Evolutionary conservation across 768 basidiomycete species (phyloP).

Genomic region (Rhodosporidiobolus odoratus): DNA sequence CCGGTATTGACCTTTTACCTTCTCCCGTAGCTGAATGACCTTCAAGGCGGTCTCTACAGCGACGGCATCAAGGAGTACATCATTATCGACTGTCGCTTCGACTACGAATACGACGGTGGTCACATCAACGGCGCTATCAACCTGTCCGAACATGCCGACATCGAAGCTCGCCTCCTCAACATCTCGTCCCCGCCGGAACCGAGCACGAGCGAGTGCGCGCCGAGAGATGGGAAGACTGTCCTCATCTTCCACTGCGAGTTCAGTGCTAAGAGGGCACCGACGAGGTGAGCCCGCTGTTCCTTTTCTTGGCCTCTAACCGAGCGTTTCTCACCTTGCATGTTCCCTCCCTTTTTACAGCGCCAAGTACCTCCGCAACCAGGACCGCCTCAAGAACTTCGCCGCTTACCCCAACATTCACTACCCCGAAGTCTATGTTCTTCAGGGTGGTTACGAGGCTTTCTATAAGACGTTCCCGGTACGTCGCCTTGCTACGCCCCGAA

Average conservation of each 20-base stretch:
- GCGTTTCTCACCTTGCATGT: slow-evolving; percentile 23
- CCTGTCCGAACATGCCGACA: slow-evolving; percentile 69
- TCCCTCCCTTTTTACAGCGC: slow-evolving; percentile 57
- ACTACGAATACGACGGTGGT: slow-evolving; percentile 90
- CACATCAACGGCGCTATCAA: slow-evolving; percentile 89
- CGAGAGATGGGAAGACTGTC: slow-evolving; percentile 64
- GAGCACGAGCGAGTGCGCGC: slow-evolving; percentile 52
- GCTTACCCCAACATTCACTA: slow-evolving; percentile 91
- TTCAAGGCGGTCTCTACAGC: slow-evolving; percentile 70
- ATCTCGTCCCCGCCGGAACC: slow-evolving; percentile 44
- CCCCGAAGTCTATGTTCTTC: slow-evolving; percentile 92
- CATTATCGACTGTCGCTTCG: slow-evolving; percentile 94
- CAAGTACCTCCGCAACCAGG: slow-evolving; percentile 83
- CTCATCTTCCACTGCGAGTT: slow-evolving; percentile 98
- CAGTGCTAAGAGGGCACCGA: slow-evolving; percentile 88
- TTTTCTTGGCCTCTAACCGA: not conserved
- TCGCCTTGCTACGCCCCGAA: not conserved
- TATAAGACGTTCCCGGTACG: slow-evolving; percentile 59
- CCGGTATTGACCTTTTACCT: slow-evolving; percentile 24
- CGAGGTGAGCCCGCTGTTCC: slow-evolving; percentile 62
- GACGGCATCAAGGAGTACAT: slow-evolving; percentile 61
- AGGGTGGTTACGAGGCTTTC: slow-evolving; percentile 91
- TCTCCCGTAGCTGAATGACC: slow-evolving; percentile 60
- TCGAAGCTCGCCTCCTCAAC: slow-evolving; percentile 72
- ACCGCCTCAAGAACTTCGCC: slow-evolving; percentile 73